phyloP scores from a whole-genome alignment of 148 eudicot genomes.

The Rhododendron simsii region DNA sequence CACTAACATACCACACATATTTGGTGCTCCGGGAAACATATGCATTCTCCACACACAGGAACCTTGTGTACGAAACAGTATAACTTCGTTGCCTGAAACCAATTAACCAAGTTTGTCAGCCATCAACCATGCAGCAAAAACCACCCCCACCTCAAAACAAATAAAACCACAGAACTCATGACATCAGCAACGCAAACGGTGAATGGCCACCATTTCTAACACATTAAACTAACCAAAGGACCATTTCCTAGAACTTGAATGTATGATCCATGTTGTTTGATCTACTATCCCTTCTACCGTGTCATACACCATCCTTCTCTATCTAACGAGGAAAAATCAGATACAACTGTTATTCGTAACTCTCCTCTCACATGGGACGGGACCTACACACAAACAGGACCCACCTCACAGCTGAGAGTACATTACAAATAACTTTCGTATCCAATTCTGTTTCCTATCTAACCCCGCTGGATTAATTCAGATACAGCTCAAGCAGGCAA shows the following conservation, averaged over 20 bases:
- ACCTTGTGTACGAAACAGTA: conserved; percentile 99
- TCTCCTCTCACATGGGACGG: background rate
- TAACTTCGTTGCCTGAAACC: conserved; percentile 83
- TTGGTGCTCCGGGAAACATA: conserved; percentile 94
- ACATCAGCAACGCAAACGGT: background rate
- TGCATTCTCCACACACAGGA: conserved; percentile 98
- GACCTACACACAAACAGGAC: background rate
- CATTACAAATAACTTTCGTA: background rate
- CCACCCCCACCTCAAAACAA: background rate
- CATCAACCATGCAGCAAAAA: background rate
- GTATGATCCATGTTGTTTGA: background rate
- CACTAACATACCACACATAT: conserved; percentile 83
- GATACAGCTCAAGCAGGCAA: background rate
- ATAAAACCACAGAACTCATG: background rate
- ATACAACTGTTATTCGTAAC: background rate
- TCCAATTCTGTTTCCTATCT: background rate
- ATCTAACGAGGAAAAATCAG: background rate
- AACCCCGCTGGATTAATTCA: background rate
- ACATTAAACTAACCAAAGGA: background rate
- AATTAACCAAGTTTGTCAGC: background rate
- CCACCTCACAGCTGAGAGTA: background rate
- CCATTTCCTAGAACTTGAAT: background rate
- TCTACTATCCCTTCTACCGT: background rate
- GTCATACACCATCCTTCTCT: background rate
- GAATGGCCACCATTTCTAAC: background rate